Percentiles rank a stretch among this genome's conserved stretches.
phyloP scores from a whole-genome alignment of 1,284 basidiomycete genomes.

The Cutaneotrichosporon sp. region DNA sequence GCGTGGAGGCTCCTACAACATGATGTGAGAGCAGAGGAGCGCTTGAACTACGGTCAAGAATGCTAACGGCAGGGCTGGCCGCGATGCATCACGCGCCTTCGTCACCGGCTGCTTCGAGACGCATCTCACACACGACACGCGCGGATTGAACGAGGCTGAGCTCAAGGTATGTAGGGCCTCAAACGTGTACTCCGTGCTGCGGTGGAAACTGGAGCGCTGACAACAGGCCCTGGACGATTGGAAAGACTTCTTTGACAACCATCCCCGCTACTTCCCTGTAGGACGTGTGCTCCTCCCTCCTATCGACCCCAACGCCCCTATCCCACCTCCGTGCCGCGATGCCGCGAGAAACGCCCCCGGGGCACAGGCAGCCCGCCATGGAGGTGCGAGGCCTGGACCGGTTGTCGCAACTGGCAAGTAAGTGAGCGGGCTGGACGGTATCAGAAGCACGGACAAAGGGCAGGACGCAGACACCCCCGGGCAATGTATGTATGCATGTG shows the following conservation, averaged over 20 bases:
- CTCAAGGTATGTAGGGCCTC: constrained; percentile 58
- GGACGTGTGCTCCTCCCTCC: constrained; percentile 56
- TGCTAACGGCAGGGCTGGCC: constrained; percentile 58
- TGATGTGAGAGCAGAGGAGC: constrained; percentile 38
- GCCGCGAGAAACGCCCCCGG: constrained; percentile 56
- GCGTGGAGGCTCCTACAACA: constrained; percentile 47
- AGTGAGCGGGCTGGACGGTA: constrained; percentile 52
- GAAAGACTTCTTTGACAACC: constrained; percentile 80
- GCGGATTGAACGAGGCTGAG: constrained; percentile 70
- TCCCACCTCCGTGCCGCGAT: constrained; percentile 72
- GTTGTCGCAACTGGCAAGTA: constrained; percentile 73
- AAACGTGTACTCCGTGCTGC: background rate
- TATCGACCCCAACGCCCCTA: constrained; percentile 71
- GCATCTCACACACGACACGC: constrained; percentile 82
- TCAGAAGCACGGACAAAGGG: constrained; percentile 53
- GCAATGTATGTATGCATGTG: constrained; percentile 4
- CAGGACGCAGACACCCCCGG: constrained; percentile 58
- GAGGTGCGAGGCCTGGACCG: constrained; percentile 50
- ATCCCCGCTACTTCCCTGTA: constrained; percentile 69
- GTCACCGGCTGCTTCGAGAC: constrained; percentile 84
- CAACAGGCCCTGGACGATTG: constrained; percentile 69
- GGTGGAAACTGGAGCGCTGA: background rate
- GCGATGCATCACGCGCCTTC: constrained; percentile 82
- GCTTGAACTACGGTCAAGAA: background rate
- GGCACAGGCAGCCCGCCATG: constrained; percentile 48